Evolutionary conservation across 2,329 filamentous ascomycete genomes (phyloP), one percentile per base, ranked within the genome.

Genomic region (Chaetomium sp.): DNA sequence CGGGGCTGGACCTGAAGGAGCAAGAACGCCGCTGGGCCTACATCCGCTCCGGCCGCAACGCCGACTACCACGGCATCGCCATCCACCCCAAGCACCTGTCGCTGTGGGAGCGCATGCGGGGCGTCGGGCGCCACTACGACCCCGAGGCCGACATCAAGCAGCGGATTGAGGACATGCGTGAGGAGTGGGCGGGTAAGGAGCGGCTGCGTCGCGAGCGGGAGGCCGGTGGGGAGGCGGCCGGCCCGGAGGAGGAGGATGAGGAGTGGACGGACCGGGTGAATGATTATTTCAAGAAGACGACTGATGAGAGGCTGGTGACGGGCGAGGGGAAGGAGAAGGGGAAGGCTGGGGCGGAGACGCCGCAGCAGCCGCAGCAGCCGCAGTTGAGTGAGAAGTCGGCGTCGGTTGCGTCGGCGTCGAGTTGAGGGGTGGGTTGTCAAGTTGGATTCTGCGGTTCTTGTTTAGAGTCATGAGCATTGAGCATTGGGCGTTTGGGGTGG

Each of bases 1-100:
- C 93, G 10, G 94, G 94, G 63, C 90, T 98, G 47, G 94, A 98
- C 75, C 87, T 98, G 68, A 96, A 97, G 83, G 94, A 98, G 79
- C 93, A 97, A 80, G 94, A 98, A 80, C 91, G 94, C 69, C 89
- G 94, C 73, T 98, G 94, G 93, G 80, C 83, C 63, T 97, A 90
- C 79, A 92, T 98, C 76, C 89, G 92, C 65, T 82, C 86, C 2
- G 93, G 92, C 67, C 87, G 87, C 66, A 89, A 88, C 70, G 68
- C 87, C 33, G 92, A 97, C 57, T 98, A 98, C 81, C 93, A 97
- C 79, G 94, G 94, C 70, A 89, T 97, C 61, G 94, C 94, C 66
- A 88, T 98, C 65, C 93, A 98, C 82, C 90, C 92, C 56, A 86
- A 90, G 76, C 94, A 98, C 75, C 81, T 98, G 68, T 94, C 90